Evolutionary conservation across 345 rosid genomes (phyloP), one percentile per base, ranked within the genome.

Genomic region (Eucalyptus curtisii): DNA sequence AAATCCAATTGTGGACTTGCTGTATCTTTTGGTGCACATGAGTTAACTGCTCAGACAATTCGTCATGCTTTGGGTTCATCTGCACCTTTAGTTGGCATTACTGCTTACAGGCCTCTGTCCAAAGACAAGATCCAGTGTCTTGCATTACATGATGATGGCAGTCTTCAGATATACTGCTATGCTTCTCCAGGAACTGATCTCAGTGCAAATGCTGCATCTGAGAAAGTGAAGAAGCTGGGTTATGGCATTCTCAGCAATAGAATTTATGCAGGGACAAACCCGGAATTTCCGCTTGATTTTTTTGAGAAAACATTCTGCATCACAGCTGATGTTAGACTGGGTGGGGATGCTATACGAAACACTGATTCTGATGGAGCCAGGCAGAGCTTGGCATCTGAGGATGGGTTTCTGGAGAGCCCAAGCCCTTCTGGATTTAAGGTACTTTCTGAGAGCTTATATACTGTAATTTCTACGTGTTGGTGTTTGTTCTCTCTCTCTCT

Each of bases 91-190:
- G 99, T 98, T 90, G 99, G 99, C 68, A 93, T 98, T 89, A 92
- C 96, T 59, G 99, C 99, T 80, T 97, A 95, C 93, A 97, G 96
- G 95, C 99, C 99, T 87, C 93, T 97, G 90, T 95, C 99, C 59
- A 98, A 98, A 90, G 99, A 97, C 91, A 97, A 96, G 90, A 91
- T 95, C 90, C 97, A 98, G 91, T 97, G 97, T 91, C 97, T 98
- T 93, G 95, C 95, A 92, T 95, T 98, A 89, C 96, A 97, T 93
- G 99, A 98, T 90, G 99, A 98, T 92, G 99, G 99, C 88, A 98
- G 99, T 94, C 98, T 98, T 91, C 99, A 97, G 89, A 98, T 98
- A 93, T 97, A 97, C 92, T 94, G 95, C 80, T 94, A 95, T 90
- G 91, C 90, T 90, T 94, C 96, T 27, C 85, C 88, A 49, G 99